Evolutionary conservation across 2,329 filamentous ascomycete genomes (phyloP).

Genomic region (Penicillium sclerotigenum): DNA sequence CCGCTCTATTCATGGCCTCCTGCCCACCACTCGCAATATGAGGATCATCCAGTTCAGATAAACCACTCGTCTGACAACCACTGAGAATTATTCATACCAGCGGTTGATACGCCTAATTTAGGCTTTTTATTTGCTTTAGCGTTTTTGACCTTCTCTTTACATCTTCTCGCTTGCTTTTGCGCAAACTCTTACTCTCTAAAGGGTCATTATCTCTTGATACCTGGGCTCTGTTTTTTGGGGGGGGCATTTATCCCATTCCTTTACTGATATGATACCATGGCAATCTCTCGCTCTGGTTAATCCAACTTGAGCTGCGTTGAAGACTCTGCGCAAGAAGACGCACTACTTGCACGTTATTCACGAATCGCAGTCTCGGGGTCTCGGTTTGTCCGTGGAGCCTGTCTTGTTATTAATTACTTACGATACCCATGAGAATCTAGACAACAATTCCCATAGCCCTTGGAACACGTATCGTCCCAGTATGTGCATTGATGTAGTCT

Average conservation of each 20-base stretch:
- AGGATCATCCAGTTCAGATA: neutral
- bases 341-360: neutral
- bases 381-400: neutral
- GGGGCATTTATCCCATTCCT: neutral
- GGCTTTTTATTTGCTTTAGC: neutral
- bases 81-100: neutral
- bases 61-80: neutral
- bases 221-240: neutral
- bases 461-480: too few species aligned
- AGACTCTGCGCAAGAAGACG: neutral
- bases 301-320: neutral
- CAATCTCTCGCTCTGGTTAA: neutral
- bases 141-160: neutral
- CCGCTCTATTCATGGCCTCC: conserved; percentile 4
- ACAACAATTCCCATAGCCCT: neutral
- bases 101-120: neutral
- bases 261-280: neutral
- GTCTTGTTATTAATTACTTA: too few species aligned
- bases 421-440: too few species aligned
- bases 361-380: neutral
- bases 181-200: neutral
- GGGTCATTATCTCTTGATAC: neutral
- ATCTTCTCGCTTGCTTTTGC: neutral
- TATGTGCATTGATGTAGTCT: neutral
- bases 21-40: neutral